Evolutionary conservation across 2,329 filamentous ascomycete species (phyloP), one percentile per base, ranked within the genome.

Genomic region (Aspergillus glaucus): DNA sequence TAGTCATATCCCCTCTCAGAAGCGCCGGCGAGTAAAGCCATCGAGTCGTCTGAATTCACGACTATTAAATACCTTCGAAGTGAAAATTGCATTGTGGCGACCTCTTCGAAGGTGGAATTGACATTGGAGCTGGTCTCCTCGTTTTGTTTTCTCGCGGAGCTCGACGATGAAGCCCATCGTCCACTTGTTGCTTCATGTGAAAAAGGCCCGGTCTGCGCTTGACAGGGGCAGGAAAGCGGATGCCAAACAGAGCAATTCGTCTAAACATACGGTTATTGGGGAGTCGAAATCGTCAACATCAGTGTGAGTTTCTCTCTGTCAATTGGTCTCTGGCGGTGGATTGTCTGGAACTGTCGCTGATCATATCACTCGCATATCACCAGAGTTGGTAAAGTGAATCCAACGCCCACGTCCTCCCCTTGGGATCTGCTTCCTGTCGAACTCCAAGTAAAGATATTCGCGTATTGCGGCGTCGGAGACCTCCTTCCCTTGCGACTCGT

Each of bases 341-440:
- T 44, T 30, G 12, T 15, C 3, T 44, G 40, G 42, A 24, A 36
- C 47, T 7, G 9, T 42, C 26, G 46, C 50, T 55, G 54, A 57
- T 47, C 28, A 8, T 9, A 36, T 17, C 6, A n/a, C 10, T 44
- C 14, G 17, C 17, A 22, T 43, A 12, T 43, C 28, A 44, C 21
- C 12, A 39, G 62, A 43, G 45, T 59, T 26, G 52, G 59, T n/a
- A 56, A 55, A 58, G 48, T 54, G 32, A 54, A 57, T 40, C 50
- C 55, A 36, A 50, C 59, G 24, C 55, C 60, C 40, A 63, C 63
- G 1, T 62, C 62, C 6, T 68, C 66, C 6, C 62, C 58, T 19
- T 72, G 69, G 70, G 68, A 68, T 46, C 49, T 56, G 42, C 61
- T 73, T 21, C 70, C 70, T 9, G 67, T 68, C 47, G 70, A 73